phyloP scores from a whole-genome alignment of 345 rosid species.

The Cardamine occulta region DNA sequence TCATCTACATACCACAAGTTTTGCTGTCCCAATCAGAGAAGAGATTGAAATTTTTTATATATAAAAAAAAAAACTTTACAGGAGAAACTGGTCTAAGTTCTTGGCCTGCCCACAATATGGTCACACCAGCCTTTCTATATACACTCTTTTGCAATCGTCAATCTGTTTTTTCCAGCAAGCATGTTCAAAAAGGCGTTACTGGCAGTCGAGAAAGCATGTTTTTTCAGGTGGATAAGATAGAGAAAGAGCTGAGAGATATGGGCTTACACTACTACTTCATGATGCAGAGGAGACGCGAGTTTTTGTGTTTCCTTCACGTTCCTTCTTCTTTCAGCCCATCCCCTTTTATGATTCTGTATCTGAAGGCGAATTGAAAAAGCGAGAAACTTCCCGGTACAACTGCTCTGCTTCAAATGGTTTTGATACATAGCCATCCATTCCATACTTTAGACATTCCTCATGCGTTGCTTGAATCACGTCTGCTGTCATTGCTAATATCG shows the following conservation, averaged over 20 bases:
- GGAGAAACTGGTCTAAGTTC: slow-evolving; percentile 27
- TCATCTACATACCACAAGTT: slow-evolving; percentile 37
- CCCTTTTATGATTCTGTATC: slow-evolving; percentile 29
- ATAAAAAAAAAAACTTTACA: slow-evolving; percentile 24
- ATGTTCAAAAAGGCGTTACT: slow-evolving; percentile 1
- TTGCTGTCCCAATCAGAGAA: slow-evolving; percentile 24
- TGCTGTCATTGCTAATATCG: slow-evolving; percentile 95
- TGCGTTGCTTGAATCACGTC: slow-evolving; percentile 92
- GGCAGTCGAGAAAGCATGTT: not conserved
- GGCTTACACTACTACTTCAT: slow-evolving; percentile 36
- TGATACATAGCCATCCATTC: slow-evolving; percentile 95
- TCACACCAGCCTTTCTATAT: slow-evolving; percentile 31
- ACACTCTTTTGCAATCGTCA: slow-evolving; percentile 42
- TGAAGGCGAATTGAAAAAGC: slow-evolving; percentile 52
- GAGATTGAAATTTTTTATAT: not conserved
- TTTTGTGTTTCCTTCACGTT: slow-evolving; percentile 25
- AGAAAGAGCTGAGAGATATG: not conserved
- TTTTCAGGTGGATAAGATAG: not conserved
- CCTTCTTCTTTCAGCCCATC: slow-evolving; percentile 7
- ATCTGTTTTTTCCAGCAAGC: slow-evolving; percentile 28
- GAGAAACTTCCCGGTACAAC: slow-evolving; percentile 74
- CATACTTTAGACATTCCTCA: slow-evolving; percentile 62
- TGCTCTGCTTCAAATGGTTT: slow-evolving; percentile 95
- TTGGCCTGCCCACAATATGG: slow-evolving; percentile 32
- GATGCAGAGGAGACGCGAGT: slow-evolving; percentile 26